Conservation (phyloP, 2,329 filamentous ascomycete species). For the Phyllosticta ampelicida region DNA sequence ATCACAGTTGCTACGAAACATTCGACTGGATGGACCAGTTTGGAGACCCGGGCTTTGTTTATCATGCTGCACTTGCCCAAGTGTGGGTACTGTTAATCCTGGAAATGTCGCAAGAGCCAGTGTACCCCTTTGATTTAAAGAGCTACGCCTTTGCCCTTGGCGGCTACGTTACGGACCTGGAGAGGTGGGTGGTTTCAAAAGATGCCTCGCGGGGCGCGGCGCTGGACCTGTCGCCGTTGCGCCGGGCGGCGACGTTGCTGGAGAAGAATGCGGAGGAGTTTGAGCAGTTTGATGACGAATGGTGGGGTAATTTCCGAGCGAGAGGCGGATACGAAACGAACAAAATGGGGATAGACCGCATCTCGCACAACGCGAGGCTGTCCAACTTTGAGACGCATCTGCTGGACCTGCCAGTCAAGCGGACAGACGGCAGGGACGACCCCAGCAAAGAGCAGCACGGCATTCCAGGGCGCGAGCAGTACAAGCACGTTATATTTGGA, state of each 20-base stretch:
- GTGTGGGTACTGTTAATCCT: slow-evolving; percentile 73
- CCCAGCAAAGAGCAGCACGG: slow-evolving; percentile 35
- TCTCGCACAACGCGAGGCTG: slow-evolving; percentile 70
- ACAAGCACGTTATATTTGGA: slow-evolving; percentile 85
- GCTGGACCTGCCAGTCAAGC: slow-evolving; percentile 57
- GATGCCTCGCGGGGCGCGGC: slow-evolving; percentile 13
- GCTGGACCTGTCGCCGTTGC: slow-evolving; percentile 49
- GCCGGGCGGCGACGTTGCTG: slow-evolving; percentile 52
- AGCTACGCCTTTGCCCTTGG: slow-evolving; percentile 59
- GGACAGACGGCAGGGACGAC: slow-evolving; percentile 22
- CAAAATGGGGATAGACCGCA: slow-evolving; percentile 54
- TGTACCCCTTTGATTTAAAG: slow-evolving; percentile 71
- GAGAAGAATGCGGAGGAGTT: slow-evolving; percentile 53
- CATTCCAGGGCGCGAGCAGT: slow-evolving; percentile 79
- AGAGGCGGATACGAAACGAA: slow-evolving; percentile 59
- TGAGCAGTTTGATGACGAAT: slow-evolving; percentile 63
- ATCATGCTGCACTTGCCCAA: slow-evolving; percentile 70
- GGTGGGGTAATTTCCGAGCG: slow-evolving; percentile 47
- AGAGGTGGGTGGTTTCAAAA: slow-evolving; percentile 51
- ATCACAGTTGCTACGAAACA: slow-evolving; percentile 80
- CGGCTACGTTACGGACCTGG: slow-evolving; percentile 55
- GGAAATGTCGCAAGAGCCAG: slow-evolving; percentile 69
- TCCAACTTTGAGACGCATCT: slow-evolving; percentile 71
- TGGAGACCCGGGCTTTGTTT: slow-evolving; percentile 71
- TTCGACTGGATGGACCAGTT: slow-evolving; percentile 74